A percentile compares a stretch with the other conserved stretches of the same genome.
These are phyloP conservation scores for Xylaria sp. DNA, from an alignment of 2,329 filamentous ascomycete species.

Conservation along the genomic window DNA sequence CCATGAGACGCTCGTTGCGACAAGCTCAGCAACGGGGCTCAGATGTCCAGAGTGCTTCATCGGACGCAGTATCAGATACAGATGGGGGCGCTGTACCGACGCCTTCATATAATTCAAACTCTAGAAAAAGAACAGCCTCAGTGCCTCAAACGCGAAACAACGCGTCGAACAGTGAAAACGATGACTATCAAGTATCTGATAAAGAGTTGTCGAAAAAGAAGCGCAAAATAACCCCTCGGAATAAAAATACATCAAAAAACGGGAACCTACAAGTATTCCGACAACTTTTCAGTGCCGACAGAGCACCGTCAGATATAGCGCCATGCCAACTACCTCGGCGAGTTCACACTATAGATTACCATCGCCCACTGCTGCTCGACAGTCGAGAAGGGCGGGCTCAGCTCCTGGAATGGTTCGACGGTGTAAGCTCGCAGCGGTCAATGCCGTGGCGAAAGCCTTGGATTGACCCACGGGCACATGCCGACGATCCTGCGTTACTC, in stretches of 20 bases:
- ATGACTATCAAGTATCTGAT: slow-evolving; percentile 34
- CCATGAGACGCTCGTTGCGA: slow-evolving; percentile 46
- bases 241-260: slow-evolving; percentile 30
- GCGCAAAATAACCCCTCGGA: slow-evolving; percentile 33
- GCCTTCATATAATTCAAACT: slow-evolving; percentile 10
- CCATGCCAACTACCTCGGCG: slow-evolving; percentile 44
- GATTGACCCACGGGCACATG: slow-evolving; percentile 55
- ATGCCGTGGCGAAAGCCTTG: slow-evolving; percentile 71
- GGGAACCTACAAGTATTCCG: slow-evolving; percentile 34
- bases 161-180: slow-evolving; percentile 36
- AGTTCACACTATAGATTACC: slow-evolving; percentile 57
- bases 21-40: slow-evolving; percentile 28
- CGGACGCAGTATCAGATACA: background rate
- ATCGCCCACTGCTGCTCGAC: slow-evolving; percentile 60
- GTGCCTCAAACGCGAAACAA: slow-evolving; percentile 27
- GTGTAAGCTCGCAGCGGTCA: slow-evolving; percentile 56
- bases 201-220: slow-evolving; percentile 37
- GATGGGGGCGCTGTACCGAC: background rate
- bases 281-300: slow-evolving; percentile 39
- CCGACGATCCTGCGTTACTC: slow-evolving; percentile 46
- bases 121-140: slow-evolving; percentile 35
- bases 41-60: background rate
- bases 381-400: slow-evolving; percentile 48
- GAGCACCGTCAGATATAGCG: background rate
- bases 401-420: slow-evolving; percentile 64